These are phyloP conservation scores for Agrocybe pediades DNA, from an alignment of 768 basidiomycete species.

Conservation along the genomic window DNA sequence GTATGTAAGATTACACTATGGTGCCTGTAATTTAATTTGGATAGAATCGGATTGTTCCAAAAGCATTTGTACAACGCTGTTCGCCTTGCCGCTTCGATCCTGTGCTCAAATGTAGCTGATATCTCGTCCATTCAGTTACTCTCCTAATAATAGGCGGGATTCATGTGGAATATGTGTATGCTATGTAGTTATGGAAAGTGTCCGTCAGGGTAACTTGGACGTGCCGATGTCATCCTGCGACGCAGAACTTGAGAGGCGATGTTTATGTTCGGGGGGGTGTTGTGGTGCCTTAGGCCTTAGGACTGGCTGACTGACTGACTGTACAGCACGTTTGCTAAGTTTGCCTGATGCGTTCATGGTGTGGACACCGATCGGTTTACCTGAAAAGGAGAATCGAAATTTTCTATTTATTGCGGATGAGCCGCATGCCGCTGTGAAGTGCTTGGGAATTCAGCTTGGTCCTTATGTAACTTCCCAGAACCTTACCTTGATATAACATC, in stretches of 20 bases:
- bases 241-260: too few species aligned
- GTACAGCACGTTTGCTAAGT: too few species aligned
- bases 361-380: not conserved
- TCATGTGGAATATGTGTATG: not conserved
- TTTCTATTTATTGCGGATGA: conserved; percentile 2
- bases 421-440: not conserved
- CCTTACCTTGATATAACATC: conserved; percentile 2
- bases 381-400: not conserved
- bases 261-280: too few species aligned
- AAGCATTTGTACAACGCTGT: too few species aligned
- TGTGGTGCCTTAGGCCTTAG: too few species aligned
- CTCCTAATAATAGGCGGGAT: not conserved
- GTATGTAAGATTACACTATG: not conserved
- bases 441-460: not conserved
- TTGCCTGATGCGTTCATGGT: not conserved
- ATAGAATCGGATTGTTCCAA: not conserved
- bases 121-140: not conserved
- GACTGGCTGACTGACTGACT: too few species aligned
- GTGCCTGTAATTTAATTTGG: not conserved
- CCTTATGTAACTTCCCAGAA: conserved; percentile 8
- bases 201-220: not conserved
- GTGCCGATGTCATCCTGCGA: conserved; percentile 5
- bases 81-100: too few species aligned
- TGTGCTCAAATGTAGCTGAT: too few species aligned
- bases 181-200: not conserved